Evolutionary conservation across 305 asterid genomes (phyloP), one percentile per base, ranked within the genome.

Genomic region (Solanum hybrid): DNA sequence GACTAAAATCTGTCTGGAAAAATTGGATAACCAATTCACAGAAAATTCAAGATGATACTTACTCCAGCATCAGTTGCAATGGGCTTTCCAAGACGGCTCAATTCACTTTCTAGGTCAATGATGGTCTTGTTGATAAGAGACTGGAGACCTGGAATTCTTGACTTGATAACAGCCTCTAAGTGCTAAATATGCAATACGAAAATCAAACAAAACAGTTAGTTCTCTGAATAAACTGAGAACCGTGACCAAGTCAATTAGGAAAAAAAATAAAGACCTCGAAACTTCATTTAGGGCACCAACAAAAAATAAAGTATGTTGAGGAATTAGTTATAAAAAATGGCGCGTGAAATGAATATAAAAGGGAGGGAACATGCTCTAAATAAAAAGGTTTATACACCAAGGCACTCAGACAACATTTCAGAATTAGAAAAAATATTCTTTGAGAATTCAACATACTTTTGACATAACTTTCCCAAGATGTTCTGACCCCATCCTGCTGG

Each of bases 141-240:
- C 94, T 97, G 99, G 91, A 97, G 98, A 92, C 98, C 96, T 86
- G 99, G 99, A 84, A 97, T 97, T 92, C 99, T 95, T 86, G 99
- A 97, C 93, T 97, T 97, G 94, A 97, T 97, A 57, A 97, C 99
- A 61, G 98, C 29, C 93, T 97, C 99, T 95, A 97, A 92, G 92
- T 97, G 99, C 99, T 97, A 93, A 86, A 90, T 90, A 87, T 82
- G 29, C 67, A 91, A 86, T 28, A 31, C 13, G 3, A 42, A 51
- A 57, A 80, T 77, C 20, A 85, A 76, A 84, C 86, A 33, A 16
- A 31, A 35, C 35, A 24, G 74, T 89, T 37, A 82, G 67, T n/a
- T 10, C 16, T 51, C 4, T 84, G 39, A 11, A 84, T 80, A 84
- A 84, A 20, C 74, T 51, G 75, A 84, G 31, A 51, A 51, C 31